A percentile compares a stretch with the other conserved stretches of the same genome.
Conservation (phyloP, 2,329 filamentous ascomycete species). For the Exserohilum turcica region DNA sequence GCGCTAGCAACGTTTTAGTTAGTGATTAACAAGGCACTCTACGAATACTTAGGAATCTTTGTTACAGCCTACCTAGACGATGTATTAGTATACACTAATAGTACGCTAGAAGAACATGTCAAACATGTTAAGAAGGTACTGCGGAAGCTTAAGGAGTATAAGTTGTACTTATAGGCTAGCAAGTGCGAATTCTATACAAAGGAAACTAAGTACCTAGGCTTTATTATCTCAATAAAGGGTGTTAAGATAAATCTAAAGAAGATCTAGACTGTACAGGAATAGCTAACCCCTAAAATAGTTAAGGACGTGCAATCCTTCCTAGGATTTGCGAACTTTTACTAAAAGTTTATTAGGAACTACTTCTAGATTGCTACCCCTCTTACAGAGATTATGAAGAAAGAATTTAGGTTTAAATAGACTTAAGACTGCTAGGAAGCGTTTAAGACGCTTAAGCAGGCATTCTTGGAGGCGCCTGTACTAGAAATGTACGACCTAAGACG, state of each 20-base stretch:
- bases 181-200: conserved; percentile 42
- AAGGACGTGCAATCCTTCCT: conserved; percentile 15
- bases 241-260: conserved; percentile 35
- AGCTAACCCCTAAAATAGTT: conserved; percentile 23
- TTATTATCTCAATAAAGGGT: conserved; percentile 30
- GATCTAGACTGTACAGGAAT: conserved; percentile 29
- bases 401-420: background rate
- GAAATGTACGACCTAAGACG: background rate
- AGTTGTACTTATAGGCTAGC: conserved; percentile 22
- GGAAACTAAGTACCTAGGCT: conserved; percentile 38
- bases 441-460: conserved; percentile 2
- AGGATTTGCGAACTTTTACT: background rate
- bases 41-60: background rate
- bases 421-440: background rate
- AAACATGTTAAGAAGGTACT: conserved; percentile 30
- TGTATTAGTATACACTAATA: background rate
- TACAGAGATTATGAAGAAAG: background rate
- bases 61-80: background rate
- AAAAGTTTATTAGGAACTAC: conserved; percentile 2
- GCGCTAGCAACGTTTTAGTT: conserved; percentile 2
- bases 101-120: background rate
- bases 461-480: background rate
- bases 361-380: background rate
- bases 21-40: background rate
- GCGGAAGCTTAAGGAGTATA: conserved; percentile 20